A percentile compares a stretch with the other conserved stretches of the same genome.
These are phyloP conservation scores for Aspergillus persii DNA, from an alignment of 2,329 filamentous ascomycete species.

Conservation along the genomic window DNA sequence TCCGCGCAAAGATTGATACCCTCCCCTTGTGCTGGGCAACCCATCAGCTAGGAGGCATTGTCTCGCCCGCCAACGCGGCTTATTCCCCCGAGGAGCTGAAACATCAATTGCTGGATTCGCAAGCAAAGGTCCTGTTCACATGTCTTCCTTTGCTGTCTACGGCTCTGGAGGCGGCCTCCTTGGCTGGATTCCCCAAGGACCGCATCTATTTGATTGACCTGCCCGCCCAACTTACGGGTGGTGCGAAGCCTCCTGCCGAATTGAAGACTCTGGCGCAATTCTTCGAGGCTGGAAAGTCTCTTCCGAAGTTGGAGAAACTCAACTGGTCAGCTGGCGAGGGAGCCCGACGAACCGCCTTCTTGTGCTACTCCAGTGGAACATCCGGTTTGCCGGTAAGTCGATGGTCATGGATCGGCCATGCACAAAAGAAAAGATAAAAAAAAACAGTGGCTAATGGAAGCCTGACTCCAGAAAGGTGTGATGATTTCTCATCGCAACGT, in stretches of 20 bases:
- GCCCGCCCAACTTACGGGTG: constrained; percentile 53
- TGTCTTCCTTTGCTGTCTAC: constrained; percentile 64
- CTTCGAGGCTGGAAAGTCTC: constrained; percentile 56
- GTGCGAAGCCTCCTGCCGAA: constrained; percentile 40
- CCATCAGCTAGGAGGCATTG: constrained; percentile 71
- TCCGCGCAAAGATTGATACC: constrained; percentile 64
- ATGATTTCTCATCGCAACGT: constrained; percentile 80
- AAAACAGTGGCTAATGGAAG: constrained; percentile 9
- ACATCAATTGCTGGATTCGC: constrained; percentile 68
- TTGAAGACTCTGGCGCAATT: constrained; percentile 68
- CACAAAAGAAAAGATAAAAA: not conserved
- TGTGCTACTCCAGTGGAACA: constrained; percentile 79
- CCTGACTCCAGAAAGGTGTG: constrained; percentile 66
- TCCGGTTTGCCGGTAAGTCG: constrained; percentile 68
- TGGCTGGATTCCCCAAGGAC: constrained; percentile 60
- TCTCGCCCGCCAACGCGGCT: constrained; percentile 71
- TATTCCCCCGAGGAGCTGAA: constrained; percentile 69
- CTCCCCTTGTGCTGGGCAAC: constrained; percentile 70
- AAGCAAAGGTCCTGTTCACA: constrained; percentile 69
- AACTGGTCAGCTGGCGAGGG: constrained; percentile 44
- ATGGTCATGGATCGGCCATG: no score
- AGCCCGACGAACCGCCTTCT: constrained; percentile 65
- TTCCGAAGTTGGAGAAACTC: constrained; percentile 40
- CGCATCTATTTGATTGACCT: constrained; percentile 69
- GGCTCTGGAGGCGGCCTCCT: constrained; percentile 63